These are phyloP conservation scores for Pichia pseudocactophila DNA, from an alignment of 805 yeast species.

Conservation along the genomic window DNA sequence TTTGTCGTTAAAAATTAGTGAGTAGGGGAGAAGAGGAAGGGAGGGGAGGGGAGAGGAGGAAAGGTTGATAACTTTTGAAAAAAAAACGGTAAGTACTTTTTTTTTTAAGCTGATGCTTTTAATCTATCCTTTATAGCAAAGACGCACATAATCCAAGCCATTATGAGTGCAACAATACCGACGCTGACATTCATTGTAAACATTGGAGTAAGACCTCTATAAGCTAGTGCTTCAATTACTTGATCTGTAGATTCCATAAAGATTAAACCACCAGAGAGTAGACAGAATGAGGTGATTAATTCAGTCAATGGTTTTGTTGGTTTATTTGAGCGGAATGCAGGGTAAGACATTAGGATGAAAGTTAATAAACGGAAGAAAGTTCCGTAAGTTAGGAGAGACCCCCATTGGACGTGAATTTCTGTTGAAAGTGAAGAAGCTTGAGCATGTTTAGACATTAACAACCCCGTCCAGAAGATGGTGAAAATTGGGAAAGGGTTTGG, in stretches of 20 bases:
- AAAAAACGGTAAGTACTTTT: no score
- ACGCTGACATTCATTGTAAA: constrained; percentile 82
- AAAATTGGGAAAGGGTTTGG: constrained; percentile 93
- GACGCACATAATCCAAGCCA: constrained; percentile 81
- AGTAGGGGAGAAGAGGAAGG: background rate
- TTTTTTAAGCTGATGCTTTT: constrained; percentile 14
- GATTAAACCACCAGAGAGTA: constrained; percentile 81
- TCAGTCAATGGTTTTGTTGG: constrained; percentile 84
- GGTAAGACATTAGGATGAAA: constrained; percentile 43
- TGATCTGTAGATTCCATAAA: constrained; percentile 92
- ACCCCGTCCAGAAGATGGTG: constrained; percentile 94
- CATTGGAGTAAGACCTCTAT: constrained; percentile 79
- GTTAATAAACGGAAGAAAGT: constrained; percentile 69
- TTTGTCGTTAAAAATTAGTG: background rate
- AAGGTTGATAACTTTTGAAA: no score
- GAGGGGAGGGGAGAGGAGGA: background rate
- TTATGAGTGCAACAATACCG: constrained; percentile 65
- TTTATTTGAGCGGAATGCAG: constrained; percentile 25
- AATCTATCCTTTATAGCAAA: constrained; percentile 54
- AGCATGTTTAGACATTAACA: constrained; percentile 88
- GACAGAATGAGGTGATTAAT: constrained; percentile 64
- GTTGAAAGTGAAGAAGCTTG: constrained; percentile 79
- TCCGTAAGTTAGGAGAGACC: constrained; percentile 71
- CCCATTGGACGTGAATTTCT: constrained; percentile 86
- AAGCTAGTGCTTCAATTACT: constrained; percentile 70